A percentile compares a stretch with the other conserved stretches of the same genome.
phyloP scores from a whole-genome alignment of 306 rosid species.

The Ormosia emarginata region DNA sequence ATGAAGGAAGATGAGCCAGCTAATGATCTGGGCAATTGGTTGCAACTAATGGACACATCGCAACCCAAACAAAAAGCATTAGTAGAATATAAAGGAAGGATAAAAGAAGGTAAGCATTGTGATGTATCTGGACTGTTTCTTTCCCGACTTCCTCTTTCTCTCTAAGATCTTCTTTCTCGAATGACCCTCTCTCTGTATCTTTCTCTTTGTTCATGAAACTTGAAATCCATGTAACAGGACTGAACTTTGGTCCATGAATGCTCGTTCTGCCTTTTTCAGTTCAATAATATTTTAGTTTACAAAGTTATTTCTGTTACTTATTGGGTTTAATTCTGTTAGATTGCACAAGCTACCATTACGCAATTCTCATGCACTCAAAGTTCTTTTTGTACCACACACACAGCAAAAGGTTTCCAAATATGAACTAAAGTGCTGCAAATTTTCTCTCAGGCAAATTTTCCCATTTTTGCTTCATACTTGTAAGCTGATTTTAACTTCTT shows the following conservation, averaged over 20 bases:
- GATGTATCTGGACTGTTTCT: not conserved
- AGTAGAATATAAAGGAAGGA: not conserved
- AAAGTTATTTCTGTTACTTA: not conserved
- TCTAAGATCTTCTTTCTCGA: not conserved
- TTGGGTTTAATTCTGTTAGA: not conserved
- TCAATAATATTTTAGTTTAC: not conserved
- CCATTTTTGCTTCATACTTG: not conserved
- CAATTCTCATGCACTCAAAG: not conserved
- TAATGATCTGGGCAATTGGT: not conserved
- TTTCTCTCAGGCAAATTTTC: not conserved
- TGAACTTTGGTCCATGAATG: not conserved
- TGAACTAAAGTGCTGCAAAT: not conserved
- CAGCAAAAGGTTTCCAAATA: not conserved
- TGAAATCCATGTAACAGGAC: not conserved
- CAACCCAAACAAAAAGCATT: not conserved
- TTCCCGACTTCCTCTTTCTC: not conserved
- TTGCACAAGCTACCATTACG: not conserved
- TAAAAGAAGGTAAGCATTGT: not conserved
- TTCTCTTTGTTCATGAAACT: not conserved
- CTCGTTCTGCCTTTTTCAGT: not conserved
- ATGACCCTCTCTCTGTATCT: not conserved
- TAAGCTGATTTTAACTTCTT: constrained; percentile 2
- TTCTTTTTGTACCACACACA: not conserved
- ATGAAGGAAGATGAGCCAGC: not conserved
- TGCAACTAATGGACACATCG: not conserved